A percentile compares a stretch with the other conserved stretches of the same genome.
Evolutionary conservation across 768 basidiomycete genomes (phyloP).

Genomic region (Paxillus ammoniavirescens): DNA sequence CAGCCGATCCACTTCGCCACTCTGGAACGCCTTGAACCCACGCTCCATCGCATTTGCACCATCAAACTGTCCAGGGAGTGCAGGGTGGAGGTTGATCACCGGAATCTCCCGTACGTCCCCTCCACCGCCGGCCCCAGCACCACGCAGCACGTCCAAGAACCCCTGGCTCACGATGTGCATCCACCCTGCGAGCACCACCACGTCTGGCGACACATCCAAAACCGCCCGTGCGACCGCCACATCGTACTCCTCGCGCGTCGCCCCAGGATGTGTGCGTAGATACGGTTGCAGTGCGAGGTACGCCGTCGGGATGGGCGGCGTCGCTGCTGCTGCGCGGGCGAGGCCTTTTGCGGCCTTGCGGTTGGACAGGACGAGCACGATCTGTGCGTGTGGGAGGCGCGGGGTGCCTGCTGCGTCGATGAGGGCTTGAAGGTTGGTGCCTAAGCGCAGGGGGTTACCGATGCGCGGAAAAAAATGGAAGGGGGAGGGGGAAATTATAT

Average conservation of each 20-base stretch:
- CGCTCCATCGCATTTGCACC: constrained; percentile 90
- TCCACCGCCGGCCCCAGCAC: constrained; percentile 35
- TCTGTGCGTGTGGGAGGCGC: constrained; percentile 63
- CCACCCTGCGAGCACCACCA: constrained; percentile 96
- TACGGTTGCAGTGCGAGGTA: constrained; percentile 86
- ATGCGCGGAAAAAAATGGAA: neutral
- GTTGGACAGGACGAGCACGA: constrained; percentile 87
- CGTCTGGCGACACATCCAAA: constrained; percentile 63
- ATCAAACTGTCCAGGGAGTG: constrained; percentile 93
- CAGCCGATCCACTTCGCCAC: constrained; percentile 71
- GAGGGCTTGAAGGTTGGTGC: constrained; percentile 94
- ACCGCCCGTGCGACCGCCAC: constrained; percentile 72
- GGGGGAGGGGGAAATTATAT: neutral
- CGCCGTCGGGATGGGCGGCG: constrained; percentile 78
- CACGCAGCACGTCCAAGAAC: constrained; percentile 66
- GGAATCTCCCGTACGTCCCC: constrained; percentile 48
- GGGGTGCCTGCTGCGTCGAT: constrained; percentile 84
- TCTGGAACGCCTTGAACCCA: constrained; percentile 85
- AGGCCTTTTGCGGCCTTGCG: constrained; percentile 90
- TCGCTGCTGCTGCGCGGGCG: constrained; percentile 66
- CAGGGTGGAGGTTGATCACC: constrained; percentile 96
- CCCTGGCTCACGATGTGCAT: constrained; percentile 92
- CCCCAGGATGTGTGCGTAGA: constrained; percentile 67
- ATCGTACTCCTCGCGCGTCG: constrained; percentile 84
- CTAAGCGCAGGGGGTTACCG: constrained; percentile 39